Evolutionary conservation across 129 eudicot genomes (phyloP).

Genomic region (Oenanthe sinensis): DNA sequence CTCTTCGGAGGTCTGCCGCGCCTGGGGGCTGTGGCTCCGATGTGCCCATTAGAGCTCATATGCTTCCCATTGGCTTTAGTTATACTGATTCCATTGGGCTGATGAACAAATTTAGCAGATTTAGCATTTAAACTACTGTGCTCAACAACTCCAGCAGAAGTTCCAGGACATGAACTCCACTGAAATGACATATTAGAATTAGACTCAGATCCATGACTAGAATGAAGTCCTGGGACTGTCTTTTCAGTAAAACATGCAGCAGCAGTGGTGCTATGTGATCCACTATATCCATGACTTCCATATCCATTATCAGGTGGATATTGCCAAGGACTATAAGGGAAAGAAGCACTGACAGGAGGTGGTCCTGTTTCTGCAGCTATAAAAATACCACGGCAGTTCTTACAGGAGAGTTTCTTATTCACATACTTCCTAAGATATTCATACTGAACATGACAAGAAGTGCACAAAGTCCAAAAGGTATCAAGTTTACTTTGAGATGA

Average conservation of each 20-base stretch:
- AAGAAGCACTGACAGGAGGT: conserved; percentile 38
- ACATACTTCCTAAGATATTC: conserved; percentile 58
- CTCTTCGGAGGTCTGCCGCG: conserved; percentile 64
- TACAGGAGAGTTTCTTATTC: conserved; percentile 52
- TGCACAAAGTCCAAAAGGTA: conserved; percentile 59
- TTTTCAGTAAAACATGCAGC: conserved; percentile 27
- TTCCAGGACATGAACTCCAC: conserved; percentile 32
- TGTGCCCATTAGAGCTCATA: conserved; percentile 18
- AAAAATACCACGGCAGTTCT: conserved; percentile 56
- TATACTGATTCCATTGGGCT: conserved; percentile 27
- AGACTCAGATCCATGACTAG: conserved; percentile 38
- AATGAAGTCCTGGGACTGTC: conserved; percentile 28
- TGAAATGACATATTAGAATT: conserved; percentile 38
- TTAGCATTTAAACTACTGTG: conserved; percentile 6
- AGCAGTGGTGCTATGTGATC: conserved; percentile 21
- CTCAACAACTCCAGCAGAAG: conserved; percentile 10
- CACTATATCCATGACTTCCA: conserved; percentile 30
- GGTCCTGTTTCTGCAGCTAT: conserved; percentile 52
- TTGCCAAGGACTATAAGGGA: conserved; percentile 30
- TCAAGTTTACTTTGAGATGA: conserved; percentile 31
- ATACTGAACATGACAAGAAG: conserved; percentile 65
- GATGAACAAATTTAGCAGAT: conserved; percentile 19
- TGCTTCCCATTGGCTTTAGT: conserved; percentile 36
- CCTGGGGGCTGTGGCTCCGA: conserved; percentile 26
- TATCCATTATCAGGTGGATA: conserved; percentile 37